Percentiles rank a stretch among this genome's conserved stretches.
Evolutionary conservation across 331 rosid genomes (phyloP).

Genomic region (Dryas integrifolia): DNA sequence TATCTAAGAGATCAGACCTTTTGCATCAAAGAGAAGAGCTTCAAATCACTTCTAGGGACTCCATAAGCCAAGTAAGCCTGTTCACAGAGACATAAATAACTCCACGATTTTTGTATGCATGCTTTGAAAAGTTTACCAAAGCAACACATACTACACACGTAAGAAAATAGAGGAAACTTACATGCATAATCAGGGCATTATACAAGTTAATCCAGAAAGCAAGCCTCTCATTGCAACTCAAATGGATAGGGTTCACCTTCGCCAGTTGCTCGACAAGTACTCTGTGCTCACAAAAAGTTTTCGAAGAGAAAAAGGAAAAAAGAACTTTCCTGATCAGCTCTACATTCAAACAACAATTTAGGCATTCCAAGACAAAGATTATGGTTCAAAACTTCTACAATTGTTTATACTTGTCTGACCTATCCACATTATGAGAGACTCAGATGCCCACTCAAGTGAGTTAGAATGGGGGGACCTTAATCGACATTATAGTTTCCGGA

Average conservation of each 20-base stretch:
- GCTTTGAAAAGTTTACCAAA: constrained; percentile 3
- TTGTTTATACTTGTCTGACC: not conserved
- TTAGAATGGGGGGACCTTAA: not conserved
- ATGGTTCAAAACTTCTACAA: not conserved
- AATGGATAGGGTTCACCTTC: constrained; percentile 60
- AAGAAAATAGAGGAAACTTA: constrained; percentile 31
- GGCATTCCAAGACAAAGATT: not conserved
- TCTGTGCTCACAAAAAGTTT: constrained; percentile 38
- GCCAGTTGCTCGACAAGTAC: constrained; percentile 76
- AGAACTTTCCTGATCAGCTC: constrained; percentile 12
- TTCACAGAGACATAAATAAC: not conserved
- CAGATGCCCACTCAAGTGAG: not conserved
- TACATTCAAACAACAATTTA: constrained; percentile 4
- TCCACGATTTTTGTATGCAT: not conserved
- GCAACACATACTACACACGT: not conserved
- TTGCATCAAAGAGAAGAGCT: constrained; percentile 74
- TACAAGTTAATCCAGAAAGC: constrained; percentile 79
- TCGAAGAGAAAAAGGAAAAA: constrained; percentile 1
- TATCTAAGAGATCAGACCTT: constrained; percentile 44
- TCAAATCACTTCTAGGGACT: constrained; percentile 76
- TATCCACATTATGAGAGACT: not conserved
- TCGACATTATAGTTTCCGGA: no score
- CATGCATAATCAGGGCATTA: constrained; percentile 76
- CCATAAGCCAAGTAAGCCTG: constrained; percentile 87
- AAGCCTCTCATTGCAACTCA: constrained; percentile 58